Conservation (phyloP, 805 yeast species). For the Limtongozyma cylindracea region DNA sequence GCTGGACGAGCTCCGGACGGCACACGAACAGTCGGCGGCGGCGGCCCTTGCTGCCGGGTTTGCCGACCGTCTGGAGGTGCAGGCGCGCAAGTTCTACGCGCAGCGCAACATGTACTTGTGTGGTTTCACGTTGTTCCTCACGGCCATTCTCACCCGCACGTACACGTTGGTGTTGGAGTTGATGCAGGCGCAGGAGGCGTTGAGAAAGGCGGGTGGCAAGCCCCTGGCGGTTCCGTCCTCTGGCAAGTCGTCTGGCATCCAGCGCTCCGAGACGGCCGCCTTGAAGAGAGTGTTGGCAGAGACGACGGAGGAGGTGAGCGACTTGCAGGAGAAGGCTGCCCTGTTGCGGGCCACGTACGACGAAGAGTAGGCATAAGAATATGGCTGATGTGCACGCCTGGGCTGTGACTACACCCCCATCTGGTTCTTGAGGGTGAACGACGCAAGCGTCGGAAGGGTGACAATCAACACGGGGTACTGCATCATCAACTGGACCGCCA, state of each 20-base stretch:
- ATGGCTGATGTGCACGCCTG: too few relatives aligned
- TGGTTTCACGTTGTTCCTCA: conserved; percentile 82
- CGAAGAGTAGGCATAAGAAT: too few relatives aligned
- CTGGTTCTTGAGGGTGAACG: conserved; percentile 34
- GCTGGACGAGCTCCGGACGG: conserved; percentile 35
- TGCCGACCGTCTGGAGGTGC: conserved; percentile 55
- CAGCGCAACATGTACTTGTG: conserved; percentile 92
- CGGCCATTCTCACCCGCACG: conserved; percentile 67
- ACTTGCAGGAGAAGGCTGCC: conserved; percentile 49
- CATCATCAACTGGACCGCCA: conserved; percentile 47
- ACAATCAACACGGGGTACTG: conserved; percentile 50
- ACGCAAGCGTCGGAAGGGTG: conserved; percentile 49
- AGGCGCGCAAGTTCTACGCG: conserved; percentile 81
- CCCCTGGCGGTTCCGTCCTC: conserved; percentile 6
- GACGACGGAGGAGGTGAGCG: conserved; percentile 38
- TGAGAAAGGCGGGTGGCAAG: conserved; percentile 7
- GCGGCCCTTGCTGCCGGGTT: too few relatives aligned
- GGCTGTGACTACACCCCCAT: conserved; percentile 12
- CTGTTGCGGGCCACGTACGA: conserved; percentile 43
- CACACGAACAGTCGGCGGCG: too few relatives aligned
- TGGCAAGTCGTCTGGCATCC: too few relatives aligned
- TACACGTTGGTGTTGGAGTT: conserved; percentile 58
- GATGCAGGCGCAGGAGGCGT: conserved; percentile 34
- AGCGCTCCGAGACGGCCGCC: conserved; percentile 16
- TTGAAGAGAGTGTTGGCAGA: conserved; percentile 20